Conservation (phyloP, 2,329 filamentous ascomycete species). For the Phaeophleospora eucalypticola region DNA sequence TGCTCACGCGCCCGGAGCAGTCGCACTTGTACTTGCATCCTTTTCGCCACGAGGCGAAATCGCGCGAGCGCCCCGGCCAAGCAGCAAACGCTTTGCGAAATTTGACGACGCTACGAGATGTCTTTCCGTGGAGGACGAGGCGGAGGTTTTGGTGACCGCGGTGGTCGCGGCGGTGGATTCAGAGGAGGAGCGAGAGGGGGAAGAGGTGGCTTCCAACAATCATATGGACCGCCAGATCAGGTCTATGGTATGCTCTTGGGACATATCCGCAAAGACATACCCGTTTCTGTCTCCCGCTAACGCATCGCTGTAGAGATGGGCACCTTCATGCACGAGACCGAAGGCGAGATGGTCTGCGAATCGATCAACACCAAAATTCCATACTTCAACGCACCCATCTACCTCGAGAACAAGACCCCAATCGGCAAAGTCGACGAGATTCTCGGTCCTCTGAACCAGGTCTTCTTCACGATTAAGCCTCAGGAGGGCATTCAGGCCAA, state of each 20-base stretch:
- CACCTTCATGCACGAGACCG: slow-evolving; percentile 86
- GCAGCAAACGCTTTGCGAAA: neutral
- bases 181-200: slow-evolving; percentile 27
- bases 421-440: slow-evolving; percentile 98
- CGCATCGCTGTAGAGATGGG: slow-evolving; percentile 67
- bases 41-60: neutral
- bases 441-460: slow-evolving; percentile 93
- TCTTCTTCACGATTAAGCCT: slow-evolving; percentile 97
- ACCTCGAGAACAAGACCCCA: slow-evolving; percentile 90
- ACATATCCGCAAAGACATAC: neutral
- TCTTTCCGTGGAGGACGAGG: slow-evolving; percentile 27
- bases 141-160: slow-evolving; percentile 18
- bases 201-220: slow-evolving; percentile 35
- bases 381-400: slow-evolving; percentile 98
- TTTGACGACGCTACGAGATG: slow-evolving; percentile 10
- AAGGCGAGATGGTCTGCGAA: slow-evolving; percentile 97
- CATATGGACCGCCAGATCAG: slow-evolving; percentile 42
- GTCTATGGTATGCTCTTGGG: slow-evolving; percentile 40
- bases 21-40: neutral
- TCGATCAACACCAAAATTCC: slow-evolving; percentile 93
- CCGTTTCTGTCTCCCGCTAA: neutral
- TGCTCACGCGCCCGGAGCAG: neutral
- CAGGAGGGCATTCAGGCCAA: slow-evolving; percentile 91
- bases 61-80: neutral
- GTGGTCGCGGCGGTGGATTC: slow-evolving; percentile 26